Evolutionary conservation across 2,329 filamentous ascomycete species (phyloP).

Genomic region (Verticillium dahliae): DNA sequence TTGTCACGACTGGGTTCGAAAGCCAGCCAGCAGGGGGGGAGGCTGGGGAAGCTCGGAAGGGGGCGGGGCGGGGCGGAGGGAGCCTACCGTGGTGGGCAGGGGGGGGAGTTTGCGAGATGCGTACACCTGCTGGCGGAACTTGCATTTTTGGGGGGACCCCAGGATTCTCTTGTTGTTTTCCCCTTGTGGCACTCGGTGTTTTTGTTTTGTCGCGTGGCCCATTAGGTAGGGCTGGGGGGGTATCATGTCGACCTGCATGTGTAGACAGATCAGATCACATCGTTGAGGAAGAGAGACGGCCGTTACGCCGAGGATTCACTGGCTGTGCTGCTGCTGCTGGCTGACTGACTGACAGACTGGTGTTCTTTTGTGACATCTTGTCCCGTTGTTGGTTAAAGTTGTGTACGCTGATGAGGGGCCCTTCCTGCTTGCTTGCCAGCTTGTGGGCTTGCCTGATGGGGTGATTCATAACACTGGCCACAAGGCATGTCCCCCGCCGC

Average conservation of each 20-base stretch:
- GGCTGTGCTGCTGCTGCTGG: neutral
- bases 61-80: neutral
- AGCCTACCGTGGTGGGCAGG: too few relatives aligned
- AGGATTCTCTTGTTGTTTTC: neutral
- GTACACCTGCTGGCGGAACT: neutral
- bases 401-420: too few relatives aligned
- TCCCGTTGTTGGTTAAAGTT: too few relatives aligned
- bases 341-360: too few relatives aligned
- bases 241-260: neutral
- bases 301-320: neutral
- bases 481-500: neutral
- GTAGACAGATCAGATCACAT: neutral
- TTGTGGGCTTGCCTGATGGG: neutral
- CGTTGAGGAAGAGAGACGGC: neutral
- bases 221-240: neutral
- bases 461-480: neutral
- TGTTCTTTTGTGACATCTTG: too few relatives aligned
- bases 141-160: neutral
- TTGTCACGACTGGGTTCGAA: neutral
- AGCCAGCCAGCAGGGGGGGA: neutral
- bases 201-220: neutral
- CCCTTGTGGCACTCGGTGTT: neutral
- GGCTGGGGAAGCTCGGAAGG: neutral
- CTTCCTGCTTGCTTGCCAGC: too few relatives aligned
- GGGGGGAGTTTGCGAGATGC: neutral